Conservation (phyloP, 2,329 filamentous ascomycete genomes). For the Colletotrichum chrysophilum region DNA sequence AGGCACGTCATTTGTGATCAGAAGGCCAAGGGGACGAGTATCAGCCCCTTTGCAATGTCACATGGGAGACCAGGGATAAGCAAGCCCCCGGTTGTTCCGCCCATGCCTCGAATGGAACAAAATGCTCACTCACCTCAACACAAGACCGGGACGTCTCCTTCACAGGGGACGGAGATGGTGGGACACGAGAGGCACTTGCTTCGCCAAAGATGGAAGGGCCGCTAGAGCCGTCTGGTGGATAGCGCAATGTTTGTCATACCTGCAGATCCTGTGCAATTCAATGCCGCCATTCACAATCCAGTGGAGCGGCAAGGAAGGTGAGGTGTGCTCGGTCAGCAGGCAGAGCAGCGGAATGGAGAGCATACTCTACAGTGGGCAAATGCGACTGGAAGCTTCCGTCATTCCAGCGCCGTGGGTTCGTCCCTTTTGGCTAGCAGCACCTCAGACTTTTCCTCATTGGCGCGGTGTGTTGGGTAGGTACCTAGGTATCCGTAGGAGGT, state of each 20-base stretch:
- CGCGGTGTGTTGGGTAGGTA: background rate
- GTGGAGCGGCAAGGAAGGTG: background rate
- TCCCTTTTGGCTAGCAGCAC: background rate
- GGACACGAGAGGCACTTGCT: background rate
- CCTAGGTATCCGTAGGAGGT: background rate
- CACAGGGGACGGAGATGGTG: background rate
- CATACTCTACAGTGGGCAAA: background rate
- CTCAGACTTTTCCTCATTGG: background rate
- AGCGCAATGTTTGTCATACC: constrained; percentile 18
- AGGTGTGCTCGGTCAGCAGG: constrained; percentile 19
- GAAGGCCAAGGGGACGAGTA: background rate
- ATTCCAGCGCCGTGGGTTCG: background rate
- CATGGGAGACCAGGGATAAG: background rate
- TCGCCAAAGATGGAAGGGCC: constrained; percentile 1
- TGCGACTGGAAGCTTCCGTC: constrained; percentile 19
- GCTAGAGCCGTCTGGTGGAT: constrained; percentile 1
- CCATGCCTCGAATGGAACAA: background rate
- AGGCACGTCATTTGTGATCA: background rate
- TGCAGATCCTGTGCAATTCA: constrained; percentile 8
- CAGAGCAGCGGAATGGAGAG: background rate
- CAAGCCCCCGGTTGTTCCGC: background rate
- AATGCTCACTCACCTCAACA: background rate
- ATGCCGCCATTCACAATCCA: background rate
- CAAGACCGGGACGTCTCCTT: background rate
- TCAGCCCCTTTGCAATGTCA: background rate